These are phyloP conservation scores for Dioszegia hungarica DNA, from an alignment of 768 basidiomycete species.

Conservation along the genomic window DNA sequence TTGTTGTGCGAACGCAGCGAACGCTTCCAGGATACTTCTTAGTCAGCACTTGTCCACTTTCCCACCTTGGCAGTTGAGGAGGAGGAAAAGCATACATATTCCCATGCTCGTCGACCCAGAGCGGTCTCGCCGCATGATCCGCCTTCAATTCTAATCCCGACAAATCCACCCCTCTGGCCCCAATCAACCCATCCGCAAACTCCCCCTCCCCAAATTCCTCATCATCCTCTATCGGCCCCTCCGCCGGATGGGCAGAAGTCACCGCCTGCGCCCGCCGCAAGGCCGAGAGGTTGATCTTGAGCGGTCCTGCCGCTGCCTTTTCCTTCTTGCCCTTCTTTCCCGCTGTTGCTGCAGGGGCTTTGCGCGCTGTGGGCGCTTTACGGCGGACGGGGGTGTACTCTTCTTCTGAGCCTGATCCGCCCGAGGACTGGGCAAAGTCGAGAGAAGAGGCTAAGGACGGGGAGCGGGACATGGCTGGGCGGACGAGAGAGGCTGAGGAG, in stretches of 20 bases:
- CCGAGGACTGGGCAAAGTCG: conserved; percentile 40
- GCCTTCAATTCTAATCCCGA: conserved; percentile 70
- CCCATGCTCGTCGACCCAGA: conserved; percentile 68
- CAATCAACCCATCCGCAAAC: conserved; percentile 24
- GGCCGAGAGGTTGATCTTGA: conserved; percentile 40
- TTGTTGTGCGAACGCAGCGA: conserved; percentile 94
- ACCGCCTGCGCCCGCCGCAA: conserved; percentile 16
- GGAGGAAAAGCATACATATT: conserved; percentile 40
- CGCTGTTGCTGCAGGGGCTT: conserved; percentile 1
- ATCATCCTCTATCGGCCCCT: conserved; percentile 34
- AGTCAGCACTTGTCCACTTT: conserved; percentile 57
- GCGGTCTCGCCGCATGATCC: conserved; percentile 84
- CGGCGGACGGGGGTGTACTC: conserved; percentile 25
- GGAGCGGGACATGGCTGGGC: conserved; percentile 38
- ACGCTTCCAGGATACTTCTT: conserved; percentile 87
- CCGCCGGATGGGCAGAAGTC: conserved; percentile 25
- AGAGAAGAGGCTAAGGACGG: conserved; percentile 38
- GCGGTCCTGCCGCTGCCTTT: background rate
- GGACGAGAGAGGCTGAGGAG: background rate
- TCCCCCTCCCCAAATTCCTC: conserved; percentile 33
- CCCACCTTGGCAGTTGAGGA: background rate
- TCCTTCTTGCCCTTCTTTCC: conserved; percentile 15
- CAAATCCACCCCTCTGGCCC: conserved; percentile 35
- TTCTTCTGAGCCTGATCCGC: conserved; percentile 27
- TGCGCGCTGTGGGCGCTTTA: conserved; percentile 8